Evolutionary conservation across 805 yeast genomes (phyloP).

Genomic region (Spathaspora passalidarum): DNA sequence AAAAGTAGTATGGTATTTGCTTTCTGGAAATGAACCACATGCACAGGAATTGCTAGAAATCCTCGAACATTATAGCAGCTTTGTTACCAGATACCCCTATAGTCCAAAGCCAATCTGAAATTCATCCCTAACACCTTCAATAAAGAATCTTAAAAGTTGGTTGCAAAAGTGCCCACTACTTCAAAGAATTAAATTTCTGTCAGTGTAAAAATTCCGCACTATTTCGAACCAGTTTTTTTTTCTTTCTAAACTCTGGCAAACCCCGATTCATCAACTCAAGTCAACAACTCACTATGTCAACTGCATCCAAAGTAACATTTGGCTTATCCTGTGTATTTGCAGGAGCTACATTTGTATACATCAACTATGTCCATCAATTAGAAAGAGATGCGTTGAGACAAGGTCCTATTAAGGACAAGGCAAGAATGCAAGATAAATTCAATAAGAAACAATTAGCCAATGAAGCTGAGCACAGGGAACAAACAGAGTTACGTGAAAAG

Average conservation of each 20-base stretch:
- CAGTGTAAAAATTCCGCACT: neutral
- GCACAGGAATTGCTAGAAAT: no score
- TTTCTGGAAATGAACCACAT: no score
- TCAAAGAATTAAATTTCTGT: neutral
- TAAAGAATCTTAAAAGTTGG: neutral
- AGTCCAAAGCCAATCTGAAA: no score
- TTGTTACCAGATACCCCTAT: no score
- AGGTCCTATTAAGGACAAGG: constrained; percentile 85
- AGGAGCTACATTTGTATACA: constrained; percentile 60
- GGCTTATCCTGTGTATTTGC: constrained; percentile 56
- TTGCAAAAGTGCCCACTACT: neutral
- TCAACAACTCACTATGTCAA: constrained; percentile 53
- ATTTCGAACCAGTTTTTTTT: neutral
- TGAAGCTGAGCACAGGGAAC: constrained; percentile 63
- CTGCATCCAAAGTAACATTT: constrained; percentile 74
- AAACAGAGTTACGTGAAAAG: constrained; percentile 55
- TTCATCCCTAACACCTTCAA: no score
- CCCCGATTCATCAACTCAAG: neutral
- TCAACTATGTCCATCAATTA: constrained; percentile 63
- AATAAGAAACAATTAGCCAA: constrained; percentile 48
- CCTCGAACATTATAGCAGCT: no score
- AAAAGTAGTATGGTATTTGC: no score
- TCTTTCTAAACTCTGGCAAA: neutral
- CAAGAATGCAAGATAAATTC: constrained; percentile 50
- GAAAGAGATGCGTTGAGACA: constrained; percentile 72